These are phyloP conservation scores for Skeletonema menzelii DNA, from an alignment of 108 stramenopile species.

Conservation along the genomic window DNA sequence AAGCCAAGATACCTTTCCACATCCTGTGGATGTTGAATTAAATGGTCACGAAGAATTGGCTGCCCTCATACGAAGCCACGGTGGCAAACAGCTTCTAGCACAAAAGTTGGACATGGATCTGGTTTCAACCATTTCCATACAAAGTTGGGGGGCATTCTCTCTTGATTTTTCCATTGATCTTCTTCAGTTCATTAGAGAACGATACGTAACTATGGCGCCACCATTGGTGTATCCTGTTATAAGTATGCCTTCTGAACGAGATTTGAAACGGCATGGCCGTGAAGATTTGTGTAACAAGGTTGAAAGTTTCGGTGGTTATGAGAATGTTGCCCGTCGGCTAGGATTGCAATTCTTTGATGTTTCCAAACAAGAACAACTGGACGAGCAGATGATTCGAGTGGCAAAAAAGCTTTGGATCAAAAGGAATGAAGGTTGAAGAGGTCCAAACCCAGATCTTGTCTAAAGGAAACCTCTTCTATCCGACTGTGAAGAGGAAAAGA, in stretches of 20 bases:
- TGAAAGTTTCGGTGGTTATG: constrained; percentile 65
- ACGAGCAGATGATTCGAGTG: constrained; percentile 10
- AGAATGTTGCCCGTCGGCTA: constrained; percentile 71
- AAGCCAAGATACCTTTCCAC: constrained; percentile 48
- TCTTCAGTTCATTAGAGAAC: constrained; percentile 51
- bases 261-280: constrained; percentile 24
- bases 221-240: constrained; percentile 51
- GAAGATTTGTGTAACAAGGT: constrained; percentile 46
- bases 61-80: constrained; percentile 57
- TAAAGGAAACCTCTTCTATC: no score
- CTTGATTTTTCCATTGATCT: constrained; percentile 62
- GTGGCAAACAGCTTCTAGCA: constrained; percentile 62
- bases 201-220: constrained; percentile 46
- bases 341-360: constrained; percentile 47
- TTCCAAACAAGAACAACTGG: constrained; percentile 10
- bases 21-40: constrained; percentile 17
- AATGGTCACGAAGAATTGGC: constrained; percentile 35
- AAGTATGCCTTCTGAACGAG: constrained; percentile 46
- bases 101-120: constrained; percentile 55
- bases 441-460: no score
- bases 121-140: constrained; percentile 2
- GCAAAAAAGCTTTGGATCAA: constrained; percentile 29
- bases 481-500: no score
- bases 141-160: constrained; percentile 63
- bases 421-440: constrained; percentile 2